Evolutionary conservation across 371 early-diverging fungal species (phyloP).

Genomic region (Mortierella polycephala): DNA sequence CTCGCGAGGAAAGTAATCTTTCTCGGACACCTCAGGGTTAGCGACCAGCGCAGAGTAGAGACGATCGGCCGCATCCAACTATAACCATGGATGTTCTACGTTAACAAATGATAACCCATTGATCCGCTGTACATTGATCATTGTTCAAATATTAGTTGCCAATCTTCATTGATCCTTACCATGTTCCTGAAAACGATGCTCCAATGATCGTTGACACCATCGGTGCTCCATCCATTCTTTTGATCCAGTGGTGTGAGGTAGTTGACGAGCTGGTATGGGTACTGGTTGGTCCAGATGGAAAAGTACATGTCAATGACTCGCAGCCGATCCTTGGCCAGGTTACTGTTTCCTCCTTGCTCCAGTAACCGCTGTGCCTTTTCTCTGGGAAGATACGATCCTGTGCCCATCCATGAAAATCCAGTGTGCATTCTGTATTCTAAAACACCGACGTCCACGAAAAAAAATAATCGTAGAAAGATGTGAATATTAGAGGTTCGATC

Average conservation of each 20-base stretch:
- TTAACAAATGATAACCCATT: background rate
- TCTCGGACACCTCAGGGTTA: conserved; percentile 58
- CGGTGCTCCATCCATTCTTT: conserved; percentile 56
- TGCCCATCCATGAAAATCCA: conserved; percentile 71
- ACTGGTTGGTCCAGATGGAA: conserved; percentile 74
- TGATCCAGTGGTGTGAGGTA: conserved; percentile 60
- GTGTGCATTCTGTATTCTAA: conserved; percentile 61
- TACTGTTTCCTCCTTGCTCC: conserved; percentile 64
- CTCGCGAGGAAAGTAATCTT: conserved; percentile 63
- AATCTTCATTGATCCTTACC: conserved; percentile 17
- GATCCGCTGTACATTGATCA: no score
- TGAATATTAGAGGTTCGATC: no score
- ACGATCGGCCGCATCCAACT: conserved; percentile 67
- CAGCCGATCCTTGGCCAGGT: conserved; percentile 61
- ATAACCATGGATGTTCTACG: background rate
- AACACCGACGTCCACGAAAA: background rate
- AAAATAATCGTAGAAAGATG: background rate
- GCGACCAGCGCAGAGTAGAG: conserved; percentile 59
- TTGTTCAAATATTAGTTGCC: no score
- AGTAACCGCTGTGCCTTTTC: conserved; percentile 61
- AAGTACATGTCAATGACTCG: conserved; percentile 70
- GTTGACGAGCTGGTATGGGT: conserved; percentile 69
- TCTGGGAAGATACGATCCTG: conserved; percentile 65
- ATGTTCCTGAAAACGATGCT: conserved; percentile 57
- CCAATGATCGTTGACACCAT: conserved; percentile 57